Percentiles rank a stretch among this genome's conserved stretches.
These are phyloP conservation scores for Panaeolus cyanescens DNA, from an alignment of 768 basidiomycete species.

Conservation along the genomic window DNA sequence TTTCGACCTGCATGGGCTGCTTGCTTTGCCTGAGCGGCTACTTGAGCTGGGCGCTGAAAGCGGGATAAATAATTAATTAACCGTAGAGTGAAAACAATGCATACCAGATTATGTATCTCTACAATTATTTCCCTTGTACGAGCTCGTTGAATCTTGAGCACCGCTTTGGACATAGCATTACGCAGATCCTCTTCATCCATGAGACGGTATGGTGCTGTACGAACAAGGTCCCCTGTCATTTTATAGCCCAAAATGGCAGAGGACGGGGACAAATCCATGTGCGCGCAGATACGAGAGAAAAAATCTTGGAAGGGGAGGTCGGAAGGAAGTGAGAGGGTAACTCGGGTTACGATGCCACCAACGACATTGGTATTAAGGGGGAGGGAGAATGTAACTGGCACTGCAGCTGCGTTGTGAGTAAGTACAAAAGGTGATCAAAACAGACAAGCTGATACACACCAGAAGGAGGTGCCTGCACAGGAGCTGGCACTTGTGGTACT, in stretches of 20 bases:
- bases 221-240: constrained; percentile 4
- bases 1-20: not conserved
- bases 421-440: not conserved
- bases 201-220: constrained; percentile 5
- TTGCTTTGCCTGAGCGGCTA: too few species aligned
- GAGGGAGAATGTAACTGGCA: not conserved
- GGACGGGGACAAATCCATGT: constrained; percentile 6
- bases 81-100: not conserved
- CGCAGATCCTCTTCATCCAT: constrained; percentile 7
- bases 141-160: constrained; percentile 5
- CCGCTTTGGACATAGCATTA: constrained; percentile 1
- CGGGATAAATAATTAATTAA: too few species aligned
- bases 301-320: constrained; percentile 5
- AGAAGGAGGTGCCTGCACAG: not conserved
- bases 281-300: constrained; percentile 6
- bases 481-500: too few species aligned
- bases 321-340: not conserved
- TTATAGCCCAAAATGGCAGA: constrained; percentile 7
- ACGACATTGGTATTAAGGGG: constrained; percentile 4
- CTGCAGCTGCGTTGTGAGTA: not conserved
- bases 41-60: not conserved
- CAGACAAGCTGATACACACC: not conserved
- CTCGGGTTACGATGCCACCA: not conserved
- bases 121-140: constrained; percentile 8
- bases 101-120: constrained; percentile 9